A percentile compares a stretch with the other conserved stretches of the same genome.
Conservation (phyloP, 176 grass and related monocot genomes). For the Phragmites australis region DNA sequence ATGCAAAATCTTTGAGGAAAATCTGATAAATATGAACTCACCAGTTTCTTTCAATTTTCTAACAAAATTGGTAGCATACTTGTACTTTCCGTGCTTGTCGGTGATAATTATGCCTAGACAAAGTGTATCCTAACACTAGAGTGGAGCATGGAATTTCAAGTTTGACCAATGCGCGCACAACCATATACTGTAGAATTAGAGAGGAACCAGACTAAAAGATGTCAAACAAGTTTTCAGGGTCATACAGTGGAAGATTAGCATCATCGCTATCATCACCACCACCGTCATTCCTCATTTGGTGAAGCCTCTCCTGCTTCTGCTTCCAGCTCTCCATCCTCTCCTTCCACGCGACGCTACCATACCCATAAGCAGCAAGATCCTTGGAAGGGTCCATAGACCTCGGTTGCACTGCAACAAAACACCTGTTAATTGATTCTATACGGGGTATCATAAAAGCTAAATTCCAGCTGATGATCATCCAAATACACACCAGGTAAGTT, state of each 20-base stretch:
- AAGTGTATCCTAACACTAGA: background rate
- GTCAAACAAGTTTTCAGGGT: background rate
- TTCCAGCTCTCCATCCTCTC: conserved; percentile 94
- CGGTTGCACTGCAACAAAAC: conserved; percentile 60
- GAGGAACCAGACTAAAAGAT: background rate
- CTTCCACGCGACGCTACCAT: conserved; percentile 92
- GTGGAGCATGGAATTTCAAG: background rate
- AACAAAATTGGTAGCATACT: background rate
- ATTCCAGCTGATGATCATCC: background rate
- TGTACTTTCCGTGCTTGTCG: background rate
- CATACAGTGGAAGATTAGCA: conserved; percentile 78
- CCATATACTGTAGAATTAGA: background rate
- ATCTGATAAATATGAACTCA: background rate
- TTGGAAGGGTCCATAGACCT: conserved; percentile 97
- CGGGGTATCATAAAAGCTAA: background rate
- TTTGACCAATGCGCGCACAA: background rate
- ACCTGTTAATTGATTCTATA: background rate
- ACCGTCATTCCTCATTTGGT: conserved; percentile 58
- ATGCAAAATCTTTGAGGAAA: background rate
- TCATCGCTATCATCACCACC: conserved; percentile 55
- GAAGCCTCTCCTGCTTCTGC: conserved; percentile 82
- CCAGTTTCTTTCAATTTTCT: background rate
- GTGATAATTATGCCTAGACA: background rate
- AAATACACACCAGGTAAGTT: conserved; percentile 64
- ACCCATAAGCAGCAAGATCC: conserved; percentile 87